These are phyloP conservation scores for Botrytis sinoallii DNA, from an alignment of 2,329 filamentous ascomycete species.

Conservation along the genomic window DNA sequence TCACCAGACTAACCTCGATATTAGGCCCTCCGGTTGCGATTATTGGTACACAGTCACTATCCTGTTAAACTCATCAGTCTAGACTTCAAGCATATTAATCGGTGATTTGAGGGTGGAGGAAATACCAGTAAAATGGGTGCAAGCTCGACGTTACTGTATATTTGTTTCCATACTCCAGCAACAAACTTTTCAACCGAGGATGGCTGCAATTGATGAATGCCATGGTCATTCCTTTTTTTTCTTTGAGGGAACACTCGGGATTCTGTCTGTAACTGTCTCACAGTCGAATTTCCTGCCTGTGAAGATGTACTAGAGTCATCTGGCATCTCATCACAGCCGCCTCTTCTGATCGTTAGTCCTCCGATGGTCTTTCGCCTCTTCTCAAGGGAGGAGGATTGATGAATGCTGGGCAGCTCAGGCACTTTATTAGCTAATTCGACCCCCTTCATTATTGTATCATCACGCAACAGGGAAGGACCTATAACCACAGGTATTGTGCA, in stretches of 20 bases:
- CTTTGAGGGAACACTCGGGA: background rate
- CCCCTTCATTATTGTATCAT: background rate
- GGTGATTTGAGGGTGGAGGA: background rate
- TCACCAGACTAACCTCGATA: background rate
- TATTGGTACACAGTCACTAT: background rate
- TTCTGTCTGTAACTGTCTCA: background rate
- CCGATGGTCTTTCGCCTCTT: background rate
- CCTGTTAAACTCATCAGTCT: background rate
- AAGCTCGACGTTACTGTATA: background rate
- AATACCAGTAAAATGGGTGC: background rate
- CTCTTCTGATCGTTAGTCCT: background rate
- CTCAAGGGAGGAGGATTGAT: background rate
- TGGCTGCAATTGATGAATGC: background rate
- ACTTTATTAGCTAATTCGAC: background rate
- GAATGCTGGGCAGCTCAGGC: background rate
- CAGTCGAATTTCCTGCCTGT: background rate
- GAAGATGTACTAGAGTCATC: background rate
- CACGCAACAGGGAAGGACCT: background rate
- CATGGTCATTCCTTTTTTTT: background rate
- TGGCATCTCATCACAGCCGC: background rate
- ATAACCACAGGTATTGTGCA: background rate
- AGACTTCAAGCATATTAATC: background rate
- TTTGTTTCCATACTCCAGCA: background rate
- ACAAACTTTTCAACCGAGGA: background rate
- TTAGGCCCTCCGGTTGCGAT: background rate